Conservation (phyloP, 1,284 basidiomycete genomes). For the Papiliotrema laurentii region DNA sequence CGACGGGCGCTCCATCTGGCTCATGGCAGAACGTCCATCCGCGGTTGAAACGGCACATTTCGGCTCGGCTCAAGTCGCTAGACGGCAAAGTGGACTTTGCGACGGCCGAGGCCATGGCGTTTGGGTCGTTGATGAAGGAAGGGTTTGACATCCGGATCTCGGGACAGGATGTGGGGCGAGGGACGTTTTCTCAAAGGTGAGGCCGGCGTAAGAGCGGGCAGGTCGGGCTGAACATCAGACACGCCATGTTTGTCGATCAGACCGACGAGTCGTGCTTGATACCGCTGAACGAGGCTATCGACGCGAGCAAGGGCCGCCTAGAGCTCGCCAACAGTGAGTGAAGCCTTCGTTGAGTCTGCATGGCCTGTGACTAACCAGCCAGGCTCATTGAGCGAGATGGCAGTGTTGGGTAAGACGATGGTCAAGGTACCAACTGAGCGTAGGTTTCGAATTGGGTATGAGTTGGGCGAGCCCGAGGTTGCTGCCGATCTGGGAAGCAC, state of each 20-base stretch:
- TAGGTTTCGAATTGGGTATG: slow-evolving; percentile 73
- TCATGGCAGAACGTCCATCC: slow-evolving; percentile 65
- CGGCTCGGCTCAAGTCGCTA: slow-evolving; percentile 66
- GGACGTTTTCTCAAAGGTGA: slow-evolving; percentile 80
- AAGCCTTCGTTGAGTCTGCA: background rate
- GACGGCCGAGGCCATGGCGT: slow-evolving; percentile 81
- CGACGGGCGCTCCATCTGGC: background rate
- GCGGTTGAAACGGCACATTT: slow-evolving; percentile 71
- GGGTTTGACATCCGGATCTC: slow-evolving; percentile 77
- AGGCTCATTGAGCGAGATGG: slow-evolving; percentile 83
- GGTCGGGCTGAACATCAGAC: slow-evolving; percentile 48
- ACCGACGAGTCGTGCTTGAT: slow-evolving; percentile 69
- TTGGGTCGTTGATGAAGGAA: slow-evolving; percentile 73
- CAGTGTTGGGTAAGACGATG: slow-evolving; percentile 63
- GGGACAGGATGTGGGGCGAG: slow-evolving; percentile 83
- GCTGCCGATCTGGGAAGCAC: slow-evolving; percentile 84
- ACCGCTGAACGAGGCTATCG: slow-evolving; percentile 64
- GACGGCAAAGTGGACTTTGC: slow-evolving; percentile 79
- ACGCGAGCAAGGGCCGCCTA: slow-evolving; percentile 56
- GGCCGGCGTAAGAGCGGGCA: slow-evolving; percentile 10
- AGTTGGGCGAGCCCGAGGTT: slow-evolving; percentile 77
- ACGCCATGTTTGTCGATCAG: slow-evolving; percentile 87
- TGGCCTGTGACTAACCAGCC: slow-evolving; percentile 1
- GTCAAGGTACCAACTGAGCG: background rate
- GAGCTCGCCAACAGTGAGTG: slow-evolving; percentile 77